A percentile compares a stretch with the other conserved stretches of the same genome.
Evolutionary conservation across 192 early-diverging fungal species (phyloP).

Genomic region (Rhizophagus clarus): DNA sequence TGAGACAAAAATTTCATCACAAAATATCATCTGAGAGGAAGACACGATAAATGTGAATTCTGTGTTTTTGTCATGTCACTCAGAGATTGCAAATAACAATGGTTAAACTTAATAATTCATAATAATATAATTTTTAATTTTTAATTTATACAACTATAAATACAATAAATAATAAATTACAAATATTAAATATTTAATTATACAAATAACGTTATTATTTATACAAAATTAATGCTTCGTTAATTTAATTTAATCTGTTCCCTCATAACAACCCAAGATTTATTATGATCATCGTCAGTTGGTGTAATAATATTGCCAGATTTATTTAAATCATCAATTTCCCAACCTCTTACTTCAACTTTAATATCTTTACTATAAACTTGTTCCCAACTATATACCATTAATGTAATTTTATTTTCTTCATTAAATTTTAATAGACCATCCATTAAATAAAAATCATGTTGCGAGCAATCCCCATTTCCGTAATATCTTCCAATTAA

Average conservation of each 20-base stretch:
- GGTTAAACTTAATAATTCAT: too few relatives aligned
- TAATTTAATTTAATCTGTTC: neutral
- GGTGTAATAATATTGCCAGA: conserved; percentile 21
- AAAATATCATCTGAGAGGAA: too few relatives aligned
- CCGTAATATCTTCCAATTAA: conserved; percentile 75
- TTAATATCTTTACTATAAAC: conserved; percentile 7
- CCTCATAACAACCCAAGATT: conserved; percentile 26
- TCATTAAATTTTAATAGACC: conserved; percentile 44
- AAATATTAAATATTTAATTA: too few relatives aligned
- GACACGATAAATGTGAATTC: too few relatives aligned
- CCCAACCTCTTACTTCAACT: conserved; percentile 30
- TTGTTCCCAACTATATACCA: conserved; percentile 49
- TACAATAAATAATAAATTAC: too few relatives aligned
- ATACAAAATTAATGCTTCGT: neutral
- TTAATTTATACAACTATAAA: too few relatives aligned
- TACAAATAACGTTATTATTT: too few relatives aligned
- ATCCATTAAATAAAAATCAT: conserved; percentile 69
- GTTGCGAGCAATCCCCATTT: conserved; percentile 63
- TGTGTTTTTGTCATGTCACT: too few relatives aligned
- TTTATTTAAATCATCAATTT: conserved; percentile 29
- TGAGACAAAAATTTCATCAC: too few relatives aligned
- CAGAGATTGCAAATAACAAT: too few relatives aligned
- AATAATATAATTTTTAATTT: too few relatives aligned
- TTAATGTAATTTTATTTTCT: conserved; percentile 45
- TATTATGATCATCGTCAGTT: conserved; percentile 15